phyloP scores from a whole-genome alignment of 768 basidiomycete species.

The Trametes meyenii region DNA sequence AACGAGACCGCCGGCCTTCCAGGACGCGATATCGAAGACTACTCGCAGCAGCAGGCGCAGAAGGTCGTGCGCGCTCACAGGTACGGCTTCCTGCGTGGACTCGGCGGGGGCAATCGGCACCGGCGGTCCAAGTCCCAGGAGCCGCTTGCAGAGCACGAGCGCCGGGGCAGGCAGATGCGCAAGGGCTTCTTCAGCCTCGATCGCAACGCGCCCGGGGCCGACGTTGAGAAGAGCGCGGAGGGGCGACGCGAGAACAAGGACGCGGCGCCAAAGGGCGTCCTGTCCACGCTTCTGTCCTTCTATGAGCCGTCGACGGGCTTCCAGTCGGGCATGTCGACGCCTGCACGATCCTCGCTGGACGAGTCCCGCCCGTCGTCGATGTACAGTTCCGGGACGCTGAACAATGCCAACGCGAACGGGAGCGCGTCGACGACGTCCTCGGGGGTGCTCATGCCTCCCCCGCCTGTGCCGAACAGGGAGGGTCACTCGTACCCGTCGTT shows the following conservation, averaged over 20 bases:
- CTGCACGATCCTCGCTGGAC: conserved; percentile 28
- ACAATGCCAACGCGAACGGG: conserved; percentile 1
- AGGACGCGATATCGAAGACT: conserved; percentile 40
- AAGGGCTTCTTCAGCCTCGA: conserved; percentile 18
- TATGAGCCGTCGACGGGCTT: conserved; percentile 46
- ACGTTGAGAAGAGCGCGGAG: conserved; percentile 30
- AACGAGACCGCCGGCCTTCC: conserved; percentile 69
- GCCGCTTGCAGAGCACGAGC: conserved; percentile 3
- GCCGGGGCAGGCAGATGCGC: not conserved
- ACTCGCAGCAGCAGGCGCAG: conserved; percentile 40
- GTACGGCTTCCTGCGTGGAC: conserved; percentile 20
- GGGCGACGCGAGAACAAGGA: conserved; percentile 21
- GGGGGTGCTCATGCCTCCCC: conserved; percentile 9
- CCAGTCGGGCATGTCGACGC: conserved; percentile 28
- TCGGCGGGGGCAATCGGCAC: conserved; percentile 7
- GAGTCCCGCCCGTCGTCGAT: conserved; percentile 25
- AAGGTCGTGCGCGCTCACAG: conserved; percentile 49
- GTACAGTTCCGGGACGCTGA: conserved; percentile 10
- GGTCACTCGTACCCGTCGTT: conserved; percentile 1
- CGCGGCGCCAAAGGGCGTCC: conserved; percentile 50
- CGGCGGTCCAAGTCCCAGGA: conserved; percentile 14
- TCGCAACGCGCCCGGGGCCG: conserved; percentile 8
- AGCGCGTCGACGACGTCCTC: conserved; percentile 1
- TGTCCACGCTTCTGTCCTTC: conserved; percentile 66
- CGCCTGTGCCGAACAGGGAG: conserved; percentile 1